Base-by-base conservation (phyloP, 140 eudicot genomes). In the Cichorium intybus region DNA sequence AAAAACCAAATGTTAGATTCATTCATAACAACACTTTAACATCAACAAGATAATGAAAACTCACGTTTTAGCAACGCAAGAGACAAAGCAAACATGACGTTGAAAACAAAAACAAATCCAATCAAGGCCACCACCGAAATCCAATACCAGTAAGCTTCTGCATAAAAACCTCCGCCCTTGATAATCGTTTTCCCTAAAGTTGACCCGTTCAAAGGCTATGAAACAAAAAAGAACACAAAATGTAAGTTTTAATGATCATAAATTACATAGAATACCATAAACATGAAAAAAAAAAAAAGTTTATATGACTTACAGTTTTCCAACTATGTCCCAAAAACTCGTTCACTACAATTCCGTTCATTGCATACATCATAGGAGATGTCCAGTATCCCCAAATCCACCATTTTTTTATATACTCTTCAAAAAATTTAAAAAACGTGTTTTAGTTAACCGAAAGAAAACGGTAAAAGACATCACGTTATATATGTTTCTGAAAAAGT, bases 351-450 rank as follows among this genome's bases (percentile, higher is more conserved):
- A 87, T n/a, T 22, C 77, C 96, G 11, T 91, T 84, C 79, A 78
- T 79, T 10, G 84, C 95, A 22, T 87, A 91, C 95, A 82, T 87
- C 86, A 91, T 22, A 5, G 97, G 97, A 21, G 97, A 91, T 27
- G 75, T 6, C 90, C 94, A 87, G 73, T 80, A 91, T 20, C 96
- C 97, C 95, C 97, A 91, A 29, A 85, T 0, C 96, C 96, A 87
- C 97, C 96, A 87, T 2, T 50, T 51, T 73, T 86, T 86, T 3
- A 91, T 76, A 65, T 81, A 79, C 35, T 68, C 96, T 90, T 66
- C 4, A 45, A 41, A 52, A 35, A 74, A 29, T 5, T 45, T 52
- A 66, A n/a, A 66, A 48, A 24, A 7, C 24, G 45, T 75, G 28
- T 51, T 34, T 58, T 35, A 43, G 39, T 23, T 68, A 17, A 47